Percentiles rank a stretch among this genome's conserved stretches.
Evolutionary conservation across 495 filamentous ascomycete species (phyloP).

Genomic region (Podospora bellae-mahoneyi): DNA sequence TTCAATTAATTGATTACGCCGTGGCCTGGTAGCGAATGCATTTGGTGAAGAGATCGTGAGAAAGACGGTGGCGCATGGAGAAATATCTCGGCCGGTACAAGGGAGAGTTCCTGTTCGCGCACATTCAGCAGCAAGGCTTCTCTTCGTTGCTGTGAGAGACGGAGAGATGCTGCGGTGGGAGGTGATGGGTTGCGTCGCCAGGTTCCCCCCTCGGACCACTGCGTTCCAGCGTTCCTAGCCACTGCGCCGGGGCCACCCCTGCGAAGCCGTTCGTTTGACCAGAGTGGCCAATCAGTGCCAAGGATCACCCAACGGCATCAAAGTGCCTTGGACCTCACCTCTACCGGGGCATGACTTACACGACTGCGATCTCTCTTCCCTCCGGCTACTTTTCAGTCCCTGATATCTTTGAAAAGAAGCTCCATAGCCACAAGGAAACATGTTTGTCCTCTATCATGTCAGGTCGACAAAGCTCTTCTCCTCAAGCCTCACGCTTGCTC

Average conservation of each 20-base stretch:
- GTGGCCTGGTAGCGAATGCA: not conserved
- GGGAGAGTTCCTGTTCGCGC: not conserved
- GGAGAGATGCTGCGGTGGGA: not conserved
- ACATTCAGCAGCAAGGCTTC: not conserved
- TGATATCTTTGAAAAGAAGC: too few species aligned
- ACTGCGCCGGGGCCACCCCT: conserved; percentile 4
- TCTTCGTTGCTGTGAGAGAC: not conserved
- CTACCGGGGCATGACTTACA: not conserved
- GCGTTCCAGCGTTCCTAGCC: conserved; percentile 11
- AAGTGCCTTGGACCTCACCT: not conserved
- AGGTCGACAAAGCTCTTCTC: not conserved
- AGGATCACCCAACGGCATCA: conserved; percentile 5
- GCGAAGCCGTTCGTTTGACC: conserved; percentile 8
- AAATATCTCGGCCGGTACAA: not conserved
- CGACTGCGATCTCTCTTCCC: not conserved
- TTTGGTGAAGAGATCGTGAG: not conserved
- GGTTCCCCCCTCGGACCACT: not conserved
- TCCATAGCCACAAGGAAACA: not conserved
- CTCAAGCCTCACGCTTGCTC: not conserved
- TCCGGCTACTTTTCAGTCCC: not conserved
- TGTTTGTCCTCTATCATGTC: not conserved
- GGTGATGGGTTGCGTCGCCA: not conserved
- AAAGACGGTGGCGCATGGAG: not conserved
- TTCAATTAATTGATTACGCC: not conserved
- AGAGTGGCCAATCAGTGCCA: conserved; percentile 18